Conservation (phyloP, 257 asterid genomes). For the Perilla frutescens region DNA sequence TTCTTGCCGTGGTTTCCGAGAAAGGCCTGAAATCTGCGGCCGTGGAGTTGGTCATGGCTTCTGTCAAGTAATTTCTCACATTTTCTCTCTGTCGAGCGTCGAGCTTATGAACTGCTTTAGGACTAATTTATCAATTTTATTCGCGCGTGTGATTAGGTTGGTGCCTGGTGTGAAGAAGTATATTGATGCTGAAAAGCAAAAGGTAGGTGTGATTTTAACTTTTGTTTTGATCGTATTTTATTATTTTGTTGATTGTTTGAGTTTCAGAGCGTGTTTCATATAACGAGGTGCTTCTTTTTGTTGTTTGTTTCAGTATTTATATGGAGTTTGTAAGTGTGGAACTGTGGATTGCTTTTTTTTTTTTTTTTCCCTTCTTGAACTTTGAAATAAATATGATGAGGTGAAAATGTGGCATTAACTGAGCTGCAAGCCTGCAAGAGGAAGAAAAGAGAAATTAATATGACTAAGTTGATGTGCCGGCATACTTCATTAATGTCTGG, state of each 20-base stretch:
- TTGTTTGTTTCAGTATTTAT: background rate
- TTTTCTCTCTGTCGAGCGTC: background rate
- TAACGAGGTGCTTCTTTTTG: background rate
- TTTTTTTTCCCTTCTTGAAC: background rate
- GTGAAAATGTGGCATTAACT: conserved; percentile 11
- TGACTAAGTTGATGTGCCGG: background rate
- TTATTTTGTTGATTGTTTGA: conserved; percentile 1
- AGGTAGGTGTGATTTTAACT: conserved; percentile 48
- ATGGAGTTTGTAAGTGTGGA: conserved; percentile 11
- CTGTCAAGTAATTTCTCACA: conserved; percentile 57
- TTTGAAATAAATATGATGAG: background rate
- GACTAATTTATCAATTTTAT: conserved; percentile 13
- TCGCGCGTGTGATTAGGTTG: conserved; percentile 50
- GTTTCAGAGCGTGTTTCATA: conserved; percentile 16
- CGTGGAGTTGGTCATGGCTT: conserved; percentile 56
- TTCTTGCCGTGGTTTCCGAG: conserved; percentile 53
- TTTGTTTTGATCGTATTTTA: background rate
- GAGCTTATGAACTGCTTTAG: background rate
- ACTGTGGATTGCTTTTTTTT: no score
- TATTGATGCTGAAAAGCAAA: conserved; percentile 83
- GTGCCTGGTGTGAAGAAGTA: conserved; percentile 82
- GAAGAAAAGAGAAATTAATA: conserved; percentile 27
- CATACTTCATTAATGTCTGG: conserved; percentile 18
- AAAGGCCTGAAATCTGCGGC: conserved; percentile 70
- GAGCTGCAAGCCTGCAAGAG: conserved; percentile 3